Evolutionary conservation across 2,329 filamentous ascomycete genomes (phyloP), one percentile per base, ranked within the genome.

Genomic region (Rachicladosporium sp.): DNA sequence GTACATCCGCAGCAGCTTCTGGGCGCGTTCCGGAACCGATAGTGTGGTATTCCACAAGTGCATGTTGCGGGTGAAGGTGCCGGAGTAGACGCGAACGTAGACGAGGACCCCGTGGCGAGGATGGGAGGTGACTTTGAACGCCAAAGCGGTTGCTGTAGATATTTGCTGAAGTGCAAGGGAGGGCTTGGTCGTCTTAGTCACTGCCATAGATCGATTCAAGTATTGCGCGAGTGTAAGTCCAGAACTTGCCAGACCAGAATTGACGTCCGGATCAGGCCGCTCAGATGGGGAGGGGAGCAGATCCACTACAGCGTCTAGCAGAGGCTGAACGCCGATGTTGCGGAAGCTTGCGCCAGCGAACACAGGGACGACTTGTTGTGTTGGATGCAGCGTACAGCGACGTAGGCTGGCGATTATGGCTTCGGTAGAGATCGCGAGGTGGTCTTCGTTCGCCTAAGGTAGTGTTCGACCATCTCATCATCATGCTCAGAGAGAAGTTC

Each of bases 81-180:
- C 91, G 19, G 86, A 83, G 60, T 96, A 96, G 6, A 95, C 85
- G 31, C 91, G 78, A 7, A 96, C 80, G 55, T 93, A 96, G 46
- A 93, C 87, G 43, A 96, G 71, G 39, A 93, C 80, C 11, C 91
- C 91, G 41, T 87, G 79, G 47, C 81, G 81, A 6, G 82, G 68
- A 53, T 96, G 89, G 48, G 89, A 82, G 47, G 91, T 86, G 4
- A 96, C 91, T 61, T 98, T 98, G 73, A 96, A 98, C 6, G 80
- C 80, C 15, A 84, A 60, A 2, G 78, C 78, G 50, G 23, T 27
- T 8, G 23, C 23, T 27, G 23, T 27, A 27, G 23, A 8, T 7
- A 27, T 27, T 8, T 27, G 23, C 23, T 27, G 23, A 27, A 27
- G 23, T 27, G 23, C 23, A 27, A 27, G 23, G 23, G 23, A 27